phyloP scores from a whole-genome alignment of 257 asterid genomes.

The Solanum neorickii region DNA sequence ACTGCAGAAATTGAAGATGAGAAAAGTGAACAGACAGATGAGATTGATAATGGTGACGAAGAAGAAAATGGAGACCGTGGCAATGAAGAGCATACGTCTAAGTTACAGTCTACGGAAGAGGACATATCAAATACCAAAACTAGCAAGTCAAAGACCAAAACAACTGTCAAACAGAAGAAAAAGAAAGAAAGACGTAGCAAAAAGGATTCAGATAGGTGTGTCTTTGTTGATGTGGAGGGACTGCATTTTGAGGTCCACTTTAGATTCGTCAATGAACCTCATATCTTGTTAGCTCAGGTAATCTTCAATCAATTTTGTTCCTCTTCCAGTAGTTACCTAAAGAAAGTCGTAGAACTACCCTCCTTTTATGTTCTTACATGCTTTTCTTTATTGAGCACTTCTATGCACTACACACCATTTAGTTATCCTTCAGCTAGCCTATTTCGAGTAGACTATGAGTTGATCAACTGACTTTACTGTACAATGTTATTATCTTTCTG shows the following conservation, averaged over 20 bases:
- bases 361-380: not conserved
- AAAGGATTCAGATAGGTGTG: slow-evolving; percentile 18
- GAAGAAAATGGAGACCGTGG: slow-evolving; percentile 20
- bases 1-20: slow-evolving; percentile 11
- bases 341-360: not conserved
- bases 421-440: not conserved
- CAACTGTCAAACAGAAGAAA: slow-evolving; percentile 6
- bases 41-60: slow-evolving; percentile 18
- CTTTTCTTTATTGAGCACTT: not conserved
- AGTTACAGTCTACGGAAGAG: slow-evolving; percentile 15
- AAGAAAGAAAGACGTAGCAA: not conserved
- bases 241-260: slow-evolving; percentile 43
- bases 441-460: not conserved
- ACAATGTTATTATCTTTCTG: not conserved
- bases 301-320: not conserved
- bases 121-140: slow-evolving; percentile 21
- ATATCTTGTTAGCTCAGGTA: slow-evolving; percentile 86
- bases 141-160: slow-evolving; percentile 1
- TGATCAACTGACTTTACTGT: not conserved
- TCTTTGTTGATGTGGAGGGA: slow-evolving; percentile 29
- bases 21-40: slow-evolving; percentile 16
- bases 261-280: slow-evolving; percentile 54
- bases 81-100: slow-evolving; percentile 18
- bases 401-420: not conserved
- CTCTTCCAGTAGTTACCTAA: not conserved